phyloP scores from a whole-genome alignment of 2,329 filamentous ascomycete species.

The Fulvia fulva region DNA sequence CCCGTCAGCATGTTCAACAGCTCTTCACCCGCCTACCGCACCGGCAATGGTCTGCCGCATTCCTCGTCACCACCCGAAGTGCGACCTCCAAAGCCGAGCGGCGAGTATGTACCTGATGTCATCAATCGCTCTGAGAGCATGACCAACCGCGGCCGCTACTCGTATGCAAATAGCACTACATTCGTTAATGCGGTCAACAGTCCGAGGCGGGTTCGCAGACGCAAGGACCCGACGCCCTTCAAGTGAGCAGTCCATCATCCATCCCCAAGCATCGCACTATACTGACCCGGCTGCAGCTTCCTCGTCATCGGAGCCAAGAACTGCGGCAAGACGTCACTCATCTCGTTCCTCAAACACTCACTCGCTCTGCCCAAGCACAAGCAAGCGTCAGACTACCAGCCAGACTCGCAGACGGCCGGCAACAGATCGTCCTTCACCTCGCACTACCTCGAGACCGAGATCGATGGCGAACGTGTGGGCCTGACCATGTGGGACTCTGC shows the following conservation, averaged over 20 bases:
- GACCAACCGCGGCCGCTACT: slow-evolving; percentile 93
- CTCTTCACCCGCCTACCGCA: slow-evolving; percentile 27
- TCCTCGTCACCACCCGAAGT: slow-evolving; percentile 23
- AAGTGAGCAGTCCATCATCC: slow-evolving; percentile 65
- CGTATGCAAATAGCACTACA: slow-evolving; percentile 89
- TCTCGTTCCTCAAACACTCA: slow-evolving; percentile 88
- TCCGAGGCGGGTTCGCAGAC: slow-evolving; percentile 82
- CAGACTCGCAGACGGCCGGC: slow-evolving; percentile 13
- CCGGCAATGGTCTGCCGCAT: slow-evolving; percentile 19
- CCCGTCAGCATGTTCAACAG: slow-evolving; percentile 19
- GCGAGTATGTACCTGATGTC: slow-evolving; percentile 66
- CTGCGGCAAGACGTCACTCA: slow-evolving; percentile 92
- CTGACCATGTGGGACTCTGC: slow-evolving; percentile 96
- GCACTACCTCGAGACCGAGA: slow-evolving; percentile 89
- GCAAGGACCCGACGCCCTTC: slow-evolving; percentile 96
- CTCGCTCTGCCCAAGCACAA: slow-evolving; percentile 80
- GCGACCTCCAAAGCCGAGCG: slow-evolving; percentile 34
- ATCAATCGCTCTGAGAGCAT: slow-evolving; percentile 74
- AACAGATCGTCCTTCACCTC: slow-evolving; percentile 63
- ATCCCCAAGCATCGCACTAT: background rate
- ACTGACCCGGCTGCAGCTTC: slow-evolving; percentile 55
- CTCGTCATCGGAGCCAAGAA: slow-evolving; percentile 83
- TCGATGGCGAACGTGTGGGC: slow-evolving; percentile 85
- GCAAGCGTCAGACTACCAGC: slow-evolving; percentile 42
- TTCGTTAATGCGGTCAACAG: slow-evolving; percentile 82